Conservation (phyloP, 1,284 basidiomycete genomes). For the Somion occarium region DNA sequence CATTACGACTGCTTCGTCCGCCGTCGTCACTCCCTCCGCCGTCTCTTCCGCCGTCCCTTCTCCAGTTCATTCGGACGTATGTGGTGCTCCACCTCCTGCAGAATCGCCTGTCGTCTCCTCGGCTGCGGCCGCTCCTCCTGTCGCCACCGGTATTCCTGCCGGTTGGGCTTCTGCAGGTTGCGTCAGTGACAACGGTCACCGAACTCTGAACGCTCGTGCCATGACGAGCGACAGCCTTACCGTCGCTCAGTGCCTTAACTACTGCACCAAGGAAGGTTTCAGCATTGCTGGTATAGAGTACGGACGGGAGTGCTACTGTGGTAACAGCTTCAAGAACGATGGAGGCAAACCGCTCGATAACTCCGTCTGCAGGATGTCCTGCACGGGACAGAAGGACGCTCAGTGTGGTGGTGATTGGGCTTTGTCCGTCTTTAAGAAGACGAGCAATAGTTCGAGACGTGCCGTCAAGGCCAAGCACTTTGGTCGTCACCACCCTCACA, state of each 20-base stretch:
- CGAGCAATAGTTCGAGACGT: neutral
- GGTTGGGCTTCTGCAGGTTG: constrained; percentile 16
- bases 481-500: constrained; percentile 13
- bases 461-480: constrained; percentile 15
- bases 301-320: constrained; percentile 22
- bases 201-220: constrained; percentile 15
- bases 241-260: constrained; percentile 11
- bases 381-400: constrained; percentile 9
- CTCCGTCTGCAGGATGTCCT: constrained; percentile 9
- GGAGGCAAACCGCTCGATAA: constrained; percentile 6
- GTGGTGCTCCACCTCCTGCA: neutral
- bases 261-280: constrained; percentile 18
- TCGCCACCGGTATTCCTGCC: neutral
- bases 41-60: constrained; percentile 2
- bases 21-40: constrained; percentile 3
- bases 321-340: constrained; percentile 6
- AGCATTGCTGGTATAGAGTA: constrained; percentile 22
- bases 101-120: neutral
- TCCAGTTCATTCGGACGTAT: neutral
- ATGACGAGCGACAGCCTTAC: constrained; percentile 15
- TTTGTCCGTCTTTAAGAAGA: constrained; percentile 8
- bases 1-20: constrained; percentile 6
- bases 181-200: constrained; percentile 14
- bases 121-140: neutral
- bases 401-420: constrained; percentile 15